These are phyloP conservation scores for Diddensiella santjacobensis DNA, from an alignment of 805 yeast genomes.

Conservation along the genomic window DNA sequence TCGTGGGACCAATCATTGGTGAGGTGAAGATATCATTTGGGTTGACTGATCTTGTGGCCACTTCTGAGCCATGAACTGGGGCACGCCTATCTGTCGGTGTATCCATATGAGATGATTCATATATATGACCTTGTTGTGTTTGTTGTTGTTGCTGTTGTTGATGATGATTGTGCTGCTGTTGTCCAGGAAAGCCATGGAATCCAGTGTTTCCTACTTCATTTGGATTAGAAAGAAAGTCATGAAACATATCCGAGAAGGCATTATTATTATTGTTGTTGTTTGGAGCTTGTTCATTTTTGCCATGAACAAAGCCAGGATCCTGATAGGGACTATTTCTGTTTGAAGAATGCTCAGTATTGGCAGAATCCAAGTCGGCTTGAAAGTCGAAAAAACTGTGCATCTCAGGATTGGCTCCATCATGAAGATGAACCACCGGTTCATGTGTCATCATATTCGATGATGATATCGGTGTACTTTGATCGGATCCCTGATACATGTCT, in stretches of 20 bases:
- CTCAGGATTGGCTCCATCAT: constrained; percentile 1
- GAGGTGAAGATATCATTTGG: constrained; percentile 23
- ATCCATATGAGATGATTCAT: background rate
- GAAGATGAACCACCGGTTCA: background rate
- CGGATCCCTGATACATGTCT: background rate
- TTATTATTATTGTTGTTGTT: background rate
- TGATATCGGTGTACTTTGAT: background rate
- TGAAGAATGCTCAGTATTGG: background rate
- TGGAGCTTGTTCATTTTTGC: background rate
- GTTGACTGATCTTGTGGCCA: constrained; percentile 16
- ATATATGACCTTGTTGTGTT: background rate
- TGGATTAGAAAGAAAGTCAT: background rate
- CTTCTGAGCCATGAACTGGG: background rate
- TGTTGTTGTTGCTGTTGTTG: constrained; percentile 4
- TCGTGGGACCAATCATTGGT: constrained; percentile 18
- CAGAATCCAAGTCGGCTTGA: background rate
- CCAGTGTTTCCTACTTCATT: background rate
- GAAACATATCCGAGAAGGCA: background rate
- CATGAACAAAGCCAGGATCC: background rate
- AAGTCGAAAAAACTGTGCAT: constrained; percentile 1
- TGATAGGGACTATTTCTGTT: background rate
- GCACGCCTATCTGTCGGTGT: too few relatives aligned
- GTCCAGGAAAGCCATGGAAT: background rate
- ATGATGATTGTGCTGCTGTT: constrained; percentile 1
- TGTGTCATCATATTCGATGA: background rate